Base-by-base conservation (phyloP, 140 eudicot genomes). In the Senecio squalidus region DNA sequence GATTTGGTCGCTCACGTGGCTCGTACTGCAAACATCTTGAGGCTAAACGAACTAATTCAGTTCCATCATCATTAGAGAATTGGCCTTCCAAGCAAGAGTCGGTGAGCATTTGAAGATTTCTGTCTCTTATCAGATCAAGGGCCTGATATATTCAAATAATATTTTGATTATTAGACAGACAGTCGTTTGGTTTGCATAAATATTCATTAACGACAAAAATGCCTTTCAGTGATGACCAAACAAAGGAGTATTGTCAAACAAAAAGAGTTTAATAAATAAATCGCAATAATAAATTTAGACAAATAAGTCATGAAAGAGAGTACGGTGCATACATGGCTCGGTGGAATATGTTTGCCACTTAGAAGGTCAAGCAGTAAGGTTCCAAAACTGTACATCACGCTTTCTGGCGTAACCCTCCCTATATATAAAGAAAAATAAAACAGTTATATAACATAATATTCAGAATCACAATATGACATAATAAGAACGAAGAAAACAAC, bases 71-170 rank as follows among this genome's bases (percentile, higher is more conserved):
- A 25, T 60, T 74, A 49, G 98, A 86, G 72, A 90, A 86, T 55
- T 90, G 98, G 52, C 94, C 98, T 80, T 90, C 98, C 72, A 90
- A 83, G 78, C 98, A 90, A 63, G 98, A 90, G 77, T 90, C 98
- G 9, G 93, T 90, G 33, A 90, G 76, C 94, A 84, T 90, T 78
- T 86, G 95, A 74, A 90, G 86, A 67, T 90, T 90, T 61, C 95
- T 67, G 83, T 86, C 95, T 76, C 81, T 80, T 51, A 90, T 90
- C 53, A 90, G 76, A 70, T 90, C 98, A 67, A 90, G 95, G 9
- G 98, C 98, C 98, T 90, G 80, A 72, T 64, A 20, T 59, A 45
- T 21, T 33, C 36, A 22, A 25, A 30, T 0, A 24, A 54, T 25
- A 57, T 24, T 22, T 58, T 5, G 5, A 67, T 38, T 22, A 62